phyloP scores from a whole-genome alignment of 345 rosid species.

The Lepidium aucheri region DNA sequence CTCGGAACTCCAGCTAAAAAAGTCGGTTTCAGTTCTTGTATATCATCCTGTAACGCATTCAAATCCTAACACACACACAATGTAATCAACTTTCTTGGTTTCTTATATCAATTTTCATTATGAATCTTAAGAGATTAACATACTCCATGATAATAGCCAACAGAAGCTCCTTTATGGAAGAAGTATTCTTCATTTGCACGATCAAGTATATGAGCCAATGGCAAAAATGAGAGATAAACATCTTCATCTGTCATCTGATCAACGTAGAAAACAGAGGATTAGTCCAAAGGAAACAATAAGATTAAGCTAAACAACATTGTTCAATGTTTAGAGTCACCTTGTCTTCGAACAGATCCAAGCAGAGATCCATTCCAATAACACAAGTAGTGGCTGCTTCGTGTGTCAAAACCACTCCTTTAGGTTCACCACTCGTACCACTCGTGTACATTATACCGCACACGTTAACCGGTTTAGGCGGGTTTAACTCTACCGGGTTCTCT shows the following conservation, averaged over 20 bases:
- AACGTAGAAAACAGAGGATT: not conserved
- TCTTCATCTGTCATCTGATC: slow-evolving; percentile 75
- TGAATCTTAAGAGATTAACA: not conserved
- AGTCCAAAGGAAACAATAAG: not conserved
- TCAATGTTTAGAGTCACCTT: slow-evolving; percentile 38
- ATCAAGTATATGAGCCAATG: slow-evolving; percentile 86
- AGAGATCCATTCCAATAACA: slow-evolving; percentile 64
- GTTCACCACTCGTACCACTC: slow-evolving; percentile 94
- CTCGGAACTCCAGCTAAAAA: slow-evolving; percentile 88
- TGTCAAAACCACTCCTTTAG: slow-evolving; percentile 82
- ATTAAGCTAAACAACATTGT: not conserved
- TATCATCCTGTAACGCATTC: slow-evolving; percentile 68
- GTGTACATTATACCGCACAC: slow-evolving; percentile 93
- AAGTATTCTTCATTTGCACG: slow-evolving; percentile 79
- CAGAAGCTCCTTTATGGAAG: slow-evolving; percentile 78
- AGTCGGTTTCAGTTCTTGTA: slow-evolving; percentile 85
- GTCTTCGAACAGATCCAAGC: slow-evolving; percentile 75
- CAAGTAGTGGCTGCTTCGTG: slow-evolving; percentile 59
- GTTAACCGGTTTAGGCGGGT: slow-evolving; percentile 51
- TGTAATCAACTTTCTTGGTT: not conserved
- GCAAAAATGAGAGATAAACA: slow-evolving; percentile 82
- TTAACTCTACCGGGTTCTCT: slow-evolving; percentile 38
- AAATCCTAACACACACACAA: slow-evolving; percentile 42
- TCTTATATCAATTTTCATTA: not conserved
- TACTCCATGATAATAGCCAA: slow-evolving; percentile 96